Evolutionary conservation across 345 rosid genomes (phyloP).

Genomic region (Garcia nutans): DNA sequence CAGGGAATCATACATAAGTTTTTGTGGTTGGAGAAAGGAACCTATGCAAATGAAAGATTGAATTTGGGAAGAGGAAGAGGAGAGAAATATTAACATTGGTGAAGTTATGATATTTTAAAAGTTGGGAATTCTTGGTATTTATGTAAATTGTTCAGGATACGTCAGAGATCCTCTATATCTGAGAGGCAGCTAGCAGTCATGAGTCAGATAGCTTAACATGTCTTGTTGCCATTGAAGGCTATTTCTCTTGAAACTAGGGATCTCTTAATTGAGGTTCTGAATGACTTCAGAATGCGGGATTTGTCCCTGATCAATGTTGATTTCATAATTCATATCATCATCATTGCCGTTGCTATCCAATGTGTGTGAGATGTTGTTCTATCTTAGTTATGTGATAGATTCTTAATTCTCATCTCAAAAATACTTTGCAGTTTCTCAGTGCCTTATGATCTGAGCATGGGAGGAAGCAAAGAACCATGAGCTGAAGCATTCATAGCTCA

Average conservation of each 20-base stretch:
- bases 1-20: neutral
- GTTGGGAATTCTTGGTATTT: neutral
- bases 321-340: neutral
- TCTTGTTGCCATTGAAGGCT: slow-evolving; percentile 1
- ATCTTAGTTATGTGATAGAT: neutral
- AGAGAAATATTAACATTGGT: neutral
- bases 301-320: neutral
- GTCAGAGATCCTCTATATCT: neutral
- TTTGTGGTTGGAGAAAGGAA: neutral
- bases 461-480: slow-evolving; percentile 73
- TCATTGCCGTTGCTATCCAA: neutral
- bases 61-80: neutral
- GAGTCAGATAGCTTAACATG: no score
- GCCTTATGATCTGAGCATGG: slow-evolving; percentile 89
- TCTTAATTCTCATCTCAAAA: neutral
- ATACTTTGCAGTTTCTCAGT: slow-evolving; percentile 64
- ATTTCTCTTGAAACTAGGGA: neutral
- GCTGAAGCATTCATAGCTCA: slow-evolving; percentile 54
- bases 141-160: neutral
- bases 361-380: neutral
- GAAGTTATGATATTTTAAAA: neutral
- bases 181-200: no score
- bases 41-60: neutral
- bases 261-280: neutral
- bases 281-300: neutral